phyloP scores from a whole-genome alignment of 2,329 filamentous ascomycete genomes.

The Xylaria polymorpha region DNA sequence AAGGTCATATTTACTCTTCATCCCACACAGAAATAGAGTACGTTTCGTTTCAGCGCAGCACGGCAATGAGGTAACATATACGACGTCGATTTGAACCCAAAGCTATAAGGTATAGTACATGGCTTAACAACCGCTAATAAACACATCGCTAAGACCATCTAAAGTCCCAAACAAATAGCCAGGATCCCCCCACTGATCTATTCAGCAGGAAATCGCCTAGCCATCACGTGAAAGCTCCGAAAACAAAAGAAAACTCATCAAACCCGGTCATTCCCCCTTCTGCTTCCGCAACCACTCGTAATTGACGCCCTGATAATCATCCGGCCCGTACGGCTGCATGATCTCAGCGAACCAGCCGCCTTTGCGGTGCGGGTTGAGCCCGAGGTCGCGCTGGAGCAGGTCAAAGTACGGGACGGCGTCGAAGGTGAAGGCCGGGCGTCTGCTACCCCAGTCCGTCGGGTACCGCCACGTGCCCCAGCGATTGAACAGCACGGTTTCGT shows the following conservation, averaged over 20 bases:
- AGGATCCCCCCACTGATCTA: no score
- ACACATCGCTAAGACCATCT: neutral
- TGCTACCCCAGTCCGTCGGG: slow-evolving; percentile 70
- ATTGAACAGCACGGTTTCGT: slow-evolving; percentile 71
- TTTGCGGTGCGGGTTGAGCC: slow-evolving; percentile 67
- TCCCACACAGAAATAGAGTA: neutral
- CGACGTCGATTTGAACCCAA: neutral
- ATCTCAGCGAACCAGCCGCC: slow-evolving; percentile 62
- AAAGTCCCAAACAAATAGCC: neutral
- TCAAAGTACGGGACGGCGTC: slow-evolving; percentile 80
- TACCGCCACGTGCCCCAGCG: slow-evolving; percentile 78
- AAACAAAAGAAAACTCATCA: neutral
- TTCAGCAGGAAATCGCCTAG: no score
- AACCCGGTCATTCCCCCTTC: neutral
- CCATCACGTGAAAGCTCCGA: neutral
- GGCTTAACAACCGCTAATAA: neutral
- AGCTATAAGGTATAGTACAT: neutral
- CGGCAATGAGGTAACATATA: neutral
- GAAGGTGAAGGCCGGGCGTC: slow-evolving; percentile 77
- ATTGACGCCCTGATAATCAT: slow-evolving; percentile 66
- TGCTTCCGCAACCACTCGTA: slow-evolving; percentile 59
- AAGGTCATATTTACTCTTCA: neutral
- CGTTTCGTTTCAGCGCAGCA: neutral
- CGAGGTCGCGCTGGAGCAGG: slow-evolving; percentile 72
- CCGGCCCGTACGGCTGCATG: slow-evolving; percentile 66